phyloP scores from a whole-genome alignment of 2,329 filamentous ascomycete species.

The Epichloe elymi region DNA sequence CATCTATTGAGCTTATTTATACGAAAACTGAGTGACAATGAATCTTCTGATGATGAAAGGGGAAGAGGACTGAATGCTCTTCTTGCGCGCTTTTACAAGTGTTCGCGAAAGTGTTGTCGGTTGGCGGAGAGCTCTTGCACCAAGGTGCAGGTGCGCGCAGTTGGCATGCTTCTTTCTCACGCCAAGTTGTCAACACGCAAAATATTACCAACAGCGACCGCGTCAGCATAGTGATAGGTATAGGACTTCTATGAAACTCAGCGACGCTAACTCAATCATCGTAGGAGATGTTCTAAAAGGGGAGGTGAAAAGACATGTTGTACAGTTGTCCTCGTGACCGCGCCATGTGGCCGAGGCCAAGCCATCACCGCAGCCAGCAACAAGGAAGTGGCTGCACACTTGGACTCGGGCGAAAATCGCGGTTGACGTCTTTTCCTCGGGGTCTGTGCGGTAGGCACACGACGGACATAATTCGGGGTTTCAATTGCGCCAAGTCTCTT shows the following conservation, averaged over 20 bases:
- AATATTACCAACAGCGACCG: background rate
- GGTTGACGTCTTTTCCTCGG: background rate
- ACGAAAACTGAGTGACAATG: accelerated
- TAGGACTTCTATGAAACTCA: too few relatives aligned
- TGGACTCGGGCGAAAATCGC: background rate
- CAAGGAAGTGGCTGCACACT: background rate
- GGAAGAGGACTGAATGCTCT: background rate
- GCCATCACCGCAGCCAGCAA: background rate
- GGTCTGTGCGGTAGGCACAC: too few relatives aligned
- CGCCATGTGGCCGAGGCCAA: background rate
- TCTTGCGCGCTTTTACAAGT: background rate
- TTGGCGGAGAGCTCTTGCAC: background rate
- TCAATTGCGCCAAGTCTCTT: background rate
- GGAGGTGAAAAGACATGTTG: too few relatives aligned
- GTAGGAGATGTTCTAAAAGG: background rate
- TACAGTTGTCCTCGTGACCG: background rate
- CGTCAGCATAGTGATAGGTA: too few relatives aligned
- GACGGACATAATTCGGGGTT: background rate
- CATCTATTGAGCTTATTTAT: background rate
- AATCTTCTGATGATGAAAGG: background rate
- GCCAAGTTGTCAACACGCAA: background rate
- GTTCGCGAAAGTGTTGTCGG: background rate
- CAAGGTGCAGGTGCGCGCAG: background rate
- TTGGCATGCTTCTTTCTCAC: background rate
- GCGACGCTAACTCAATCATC: background rate